These are phyloP conservation scores for Blastocystis sp. DNA, from an alignment of 352 stramenopile species.

Conservation along the genomic window DNA sequence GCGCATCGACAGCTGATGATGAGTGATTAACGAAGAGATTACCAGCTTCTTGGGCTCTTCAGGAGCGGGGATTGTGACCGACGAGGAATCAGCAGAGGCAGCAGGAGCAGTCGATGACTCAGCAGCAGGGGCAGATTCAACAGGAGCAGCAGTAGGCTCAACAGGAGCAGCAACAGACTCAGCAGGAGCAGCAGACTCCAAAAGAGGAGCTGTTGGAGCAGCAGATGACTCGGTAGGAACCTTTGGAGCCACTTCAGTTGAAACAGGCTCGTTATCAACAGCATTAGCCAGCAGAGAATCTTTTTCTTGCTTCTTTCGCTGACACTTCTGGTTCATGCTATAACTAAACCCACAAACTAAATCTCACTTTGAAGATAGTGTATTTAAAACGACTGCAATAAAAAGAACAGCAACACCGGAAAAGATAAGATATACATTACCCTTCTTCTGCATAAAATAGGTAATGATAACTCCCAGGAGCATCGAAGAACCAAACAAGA, in stretches of 20 bases:
- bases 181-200: neutral
- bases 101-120: neutral
- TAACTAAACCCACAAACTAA: neutral
- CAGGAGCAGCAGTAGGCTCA: neutral
- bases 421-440: neutral
- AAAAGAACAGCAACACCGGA: constrained; percentile 24
- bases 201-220: neutral
- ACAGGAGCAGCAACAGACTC: neutral
- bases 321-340: constrained; percentile 55
- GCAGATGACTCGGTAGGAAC: neutral
- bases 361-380: constrained; percentile 36
- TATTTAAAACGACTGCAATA: constrained; percentile 47
- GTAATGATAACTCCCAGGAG: constrained; percentile 49
- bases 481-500: constrained; percentile 60
- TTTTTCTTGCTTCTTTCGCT: constrained; percentile 21
- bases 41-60: constrained; percentile 43
- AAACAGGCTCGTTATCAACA: neutral
- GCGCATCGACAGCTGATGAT: constrained; percentile 5
- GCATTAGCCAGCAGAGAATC: neutral
- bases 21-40: neutral
- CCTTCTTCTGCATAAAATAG: constrained; percentile 40
- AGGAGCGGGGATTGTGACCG: neutral
- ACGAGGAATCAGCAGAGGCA: neutral
- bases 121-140: neutral
- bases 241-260: neutral